Evolutionary conservation across 176 grass and related monocot genomes (phyloP).

Genomic region (Raddia guianensis): DNA sequence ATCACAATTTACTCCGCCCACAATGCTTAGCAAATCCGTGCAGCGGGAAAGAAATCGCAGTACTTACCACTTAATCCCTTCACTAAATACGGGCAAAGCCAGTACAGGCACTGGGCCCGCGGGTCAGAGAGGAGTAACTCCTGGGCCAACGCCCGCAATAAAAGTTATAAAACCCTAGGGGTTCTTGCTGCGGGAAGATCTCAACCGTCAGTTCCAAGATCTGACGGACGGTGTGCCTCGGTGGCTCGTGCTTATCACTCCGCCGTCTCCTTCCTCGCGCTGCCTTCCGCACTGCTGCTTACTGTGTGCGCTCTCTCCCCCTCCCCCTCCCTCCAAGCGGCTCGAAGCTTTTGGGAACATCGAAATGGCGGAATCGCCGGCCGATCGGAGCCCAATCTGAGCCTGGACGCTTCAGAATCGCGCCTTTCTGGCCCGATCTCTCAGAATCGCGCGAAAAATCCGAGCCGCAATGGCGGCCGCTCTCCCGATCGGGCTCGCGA

Average conservation of each 20-base stretch:
- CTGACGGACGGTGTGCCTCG: constrained; percentile 38
- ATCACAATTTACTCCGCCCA: not conserved
- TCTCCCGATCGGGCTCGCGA: constrained; percentile 42
- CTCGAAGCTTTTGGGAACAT: constrained; percentile 32
- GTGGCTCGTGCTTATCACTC: constrained; percentile 65
- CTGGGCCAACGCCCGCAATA: constrained; percentile 29
- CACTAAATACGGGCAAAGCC: constrained; percentile 7
- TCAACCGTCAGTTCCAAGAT: constrained; percentile 19
- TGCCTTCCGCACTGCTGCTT: constrained; percentile 49
- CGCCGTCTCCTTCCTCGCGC: constrained; percentile 53
- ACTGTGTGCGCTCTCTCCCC: constrained; percentile 33
- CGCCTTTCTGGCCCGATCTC: constrained; percentile 58
- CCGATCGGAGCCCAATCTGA: constrained; percentile 54
- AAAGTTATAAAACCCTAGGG: constrained; percentile 85
- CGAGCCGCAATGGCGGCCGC: constrained; percentile 36
- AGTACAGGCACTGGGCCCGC: not conserved
- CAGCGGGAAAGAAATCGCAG: not conserved
- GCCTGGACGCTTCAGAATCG: constrained; percentile 20
- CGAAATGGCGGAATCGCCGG: constrained; percentile 70
- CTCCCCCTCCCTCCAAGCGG: constrained; percentile 25
- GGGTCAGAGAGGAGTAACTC: constrained; percentile 41
- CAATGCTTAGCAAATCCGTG: not conserved
- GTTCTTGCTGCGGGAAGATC: constrained; percentile 49
- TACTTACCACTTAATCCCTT: not conserved
- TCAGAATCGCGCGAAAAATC: constrained; percentile 33